Evolutionary conservation across 768 basidiomycete species (phyloP), one percentile per base, ranked within the genome.

Genomic region (Pulveroboletus sp.): DNA sequence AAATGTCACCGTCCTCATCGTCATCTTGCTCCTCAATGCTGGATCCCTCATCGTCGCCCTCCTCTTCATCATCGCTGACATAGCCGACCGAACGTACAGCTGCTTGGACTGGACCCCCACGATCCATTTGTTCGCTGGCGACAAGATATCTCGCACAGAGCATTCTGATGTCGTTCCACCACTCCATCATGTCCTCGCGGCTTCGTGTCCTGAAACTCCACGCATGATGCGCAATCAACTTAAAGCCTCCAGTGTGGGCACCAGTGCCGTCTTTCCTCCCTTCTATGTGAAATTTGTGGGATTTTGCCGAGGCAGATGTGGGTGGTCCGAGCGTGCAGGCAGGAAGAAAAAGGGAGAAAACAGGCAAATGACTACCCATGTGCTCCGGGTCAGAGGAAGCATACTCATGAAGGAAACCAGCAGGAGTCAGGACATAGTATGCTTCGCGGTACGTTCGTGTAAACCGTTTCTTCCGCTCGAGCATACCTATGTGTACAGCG

Each of bases 121-220:
- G 76, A 71, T 96, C 91, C 71, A 98, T 88, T 64, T 83, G 79
- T 72, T 98, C 96, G 56, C 86, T 89, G 29, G 93, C 93, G 34
- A 98, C 91, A 45, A 99, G 78, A 65, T 96, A 97, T 54, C 92
- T 71, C 19, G 93, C 92, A 60, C 93, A 94, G 34, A 95, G 73
- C 91, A 94, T 93, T 53, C 90, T 71, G 34, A 94, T 76, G 64
- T 98, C 96, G 63, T 98, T 98, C 96, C 96, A 99, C 91, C 96
- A 96, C 72, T 99, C 96, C 92, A 97, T 92, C 92, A 97, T 93
- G 58, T 97, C 95, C 55, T 98, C 95, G 56, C 88, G 82, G 50
- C 84, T 87, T 51, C 95, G 73, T 39, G 89, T 80, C 30, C 93
- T 79, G 77, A 99, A 98, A 42, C 84, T 89, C 83, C 89, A 98